Evolutionary conservation across 202 grass and related monocot species (phyloP).

Genomic region (Musa balbisiana): DNA sequence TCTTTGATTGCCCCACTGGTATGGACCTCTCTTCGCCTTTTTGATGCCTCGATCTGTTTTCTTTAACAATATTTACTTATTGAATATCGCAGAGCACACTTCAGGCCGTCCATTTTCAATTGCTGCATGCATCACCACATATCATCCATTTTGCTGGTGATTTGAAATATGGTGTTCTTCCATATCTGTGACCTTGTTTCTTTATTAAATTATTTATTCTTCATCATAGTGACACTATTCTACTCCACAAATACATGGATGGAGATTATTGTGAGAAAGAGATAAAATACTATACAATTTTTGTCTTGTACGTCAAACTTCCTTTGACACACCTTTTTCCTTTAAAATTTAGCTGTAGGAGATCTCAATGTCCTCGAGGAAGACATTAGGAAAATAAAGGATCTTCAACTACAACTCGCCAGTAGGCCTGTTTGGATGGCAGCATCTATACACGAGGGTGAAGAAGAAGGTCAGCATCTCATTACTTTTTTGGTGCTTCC

Average conservation of each 20-base stretch:
- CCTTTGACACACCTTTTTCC: slow-evolving; percentile 15
- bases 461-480: slow-evolving; percentile 61
- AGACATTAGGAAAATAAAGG: slow-evolving; percentile 38
- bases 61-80: slow-evolving; percentile 22
- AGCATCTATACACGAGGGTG: slow-evolving; percentile 77
- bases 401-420: slow-evolving; percentile 47
- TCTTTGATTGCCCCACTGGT: slow-evolving; percentile 76
- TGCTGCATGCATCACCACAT: slow-evolving; percentile 53
- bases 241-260: too few species aligned
- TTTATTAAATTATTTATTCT: neutral
- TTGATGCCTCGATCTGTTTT: slow-evolving; percentile 21
- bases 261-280: too few species aligned
- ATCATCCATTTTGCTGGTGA: slow-evolving; percentile 84
- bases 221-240: slow-evolving; percentile 1
- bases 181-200: neutral
- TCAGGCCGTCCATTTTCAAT: slow-evolving; percentile 66
- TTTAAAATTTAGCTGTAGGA: slow-evolving; percentile 52
- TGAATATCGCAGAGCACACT: slow-evolving; percentile 56
- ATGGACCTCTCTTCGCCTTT: slow-evolving; percentile 18
- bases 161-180: slow-evolving; percentile 73
- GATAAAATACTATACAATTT: neutral
- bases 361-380: slow-evolving; percentile 40
- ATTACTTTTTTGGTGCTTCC: neutral
- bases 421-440: slow-evolving; percentile 70
- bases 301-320: neutral